Evolutionary conservation across 2,329 filamentous ascomycete genomes (phyloP).

Genomic region (Neofusicoccum sp.): DNA sequence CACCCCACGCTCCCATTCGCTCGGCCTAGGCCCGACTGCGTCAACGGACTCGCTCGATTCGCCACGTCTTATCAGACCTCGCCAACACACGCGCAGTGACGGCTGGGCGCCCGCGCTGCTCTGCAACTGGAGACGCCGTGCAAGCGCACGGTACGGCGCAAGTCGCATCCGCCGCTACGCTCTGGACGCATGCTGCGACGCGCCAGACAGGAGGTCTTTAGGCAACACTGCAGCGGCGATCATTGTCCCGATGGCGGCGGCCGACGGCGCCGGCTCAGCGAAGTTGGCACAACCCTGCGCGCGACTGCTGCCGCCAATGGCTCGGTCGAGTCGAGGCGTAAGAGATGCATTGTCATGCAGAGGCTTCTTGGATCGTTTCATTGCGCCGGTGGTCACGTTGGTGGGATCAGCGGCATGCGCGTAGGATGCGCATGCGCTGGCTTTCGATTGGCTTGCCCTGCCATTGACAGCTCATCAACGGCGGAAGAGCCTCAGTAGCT

Average conservation of each 20-base stretch:
- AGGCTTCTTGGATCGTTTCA: conserved; percentile 1
- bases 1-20: background rate
- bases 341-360: conserved; percentile 20
- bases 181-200: background rate
- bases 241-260: conserved; percentile 1
- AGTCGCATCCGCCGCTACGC: background rate
- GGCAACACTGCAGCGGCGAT: conserved; percentile 19
- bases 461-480: conserved; percentile 20
- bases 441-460: conserved; percentile 17
- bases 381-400: conserved; percentile 11
- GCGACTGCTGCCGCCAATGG: conserved; percentile 10
- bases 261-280: conserved; percentile 1
- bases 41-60: conserved; percentile 1
- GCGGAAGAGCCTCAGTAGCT: conserved; percentile 15
- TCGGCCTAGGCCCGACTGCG: background rate
- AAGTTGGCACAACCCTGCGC: background rate
- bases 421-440: conserved; percentile 16
- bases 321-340: background rate
- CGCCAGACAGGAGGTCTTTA: background rate
- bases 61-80: conserved; percentile 13
- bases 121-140: conserved; percentile 4
- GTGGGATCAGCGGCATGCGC: conserved; percentile 15
- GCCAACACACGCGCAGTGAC: conserved; percentile 6
- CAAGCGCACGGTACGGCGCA: background rate
- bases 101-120: conserved; percentile 5